These are phyloP conservation scores for Plasmodium knowlesi DNA, from an alignment of 169 alveolate species.

Conservation along the genomic window DNA sequence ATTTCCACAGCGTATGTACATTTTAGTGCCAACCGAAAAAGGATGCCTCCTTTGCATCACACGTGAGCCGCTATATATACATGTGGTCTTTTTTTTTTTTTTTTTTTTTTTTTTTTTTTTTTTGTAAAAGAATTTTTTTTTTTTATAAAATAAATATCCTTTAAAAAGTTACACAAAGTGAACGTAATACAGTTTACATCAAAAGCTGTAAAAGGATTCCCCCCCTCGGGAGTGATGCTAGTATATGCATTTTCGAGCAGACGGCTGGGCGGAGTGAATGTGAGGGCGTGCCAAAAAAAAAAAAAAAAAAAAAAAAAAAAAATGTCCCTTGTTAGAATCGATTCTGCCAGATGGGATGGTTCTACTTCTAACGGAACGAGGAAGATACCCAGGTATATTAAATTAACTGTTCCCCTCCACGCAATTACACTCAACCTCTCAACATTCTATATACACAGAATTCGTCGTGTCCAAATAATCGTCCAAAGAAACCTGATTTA, in stretches of 20 bases:
- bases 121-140: neutral
- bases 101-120: conserved; percentile 12
- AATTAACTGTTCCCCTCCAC: neutral
- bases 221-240: neutral
- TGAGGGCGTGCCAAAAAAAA: neutral
- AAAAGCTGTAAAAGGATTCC: neutral
- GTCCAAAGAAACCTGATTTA: conserved; percentile 15
- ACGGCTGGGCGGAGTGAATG: neutral
- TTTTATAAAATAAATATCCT: neutral
- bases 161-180: neutral
- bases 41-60: neutral
- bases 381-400: neutral
- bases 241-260: neutral
- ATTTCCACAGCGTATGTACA: neutral
- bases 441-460: conserved; percentile 56
- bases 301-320: no score
- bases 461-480: conserved; percentile 57
- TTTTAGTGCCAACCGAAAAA: neutral
- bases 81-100: neutral
- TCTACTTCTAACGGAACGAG: neutral
- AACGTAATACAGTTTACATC: neutral
- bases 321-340: neutral
- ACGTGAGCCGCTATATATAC: neutral
- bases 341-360: neutral
- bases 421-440: neutral